Base-by-base conservation (phyloP, 1,284 basidiomycete species). In the Trametes pubescens region DNA sequence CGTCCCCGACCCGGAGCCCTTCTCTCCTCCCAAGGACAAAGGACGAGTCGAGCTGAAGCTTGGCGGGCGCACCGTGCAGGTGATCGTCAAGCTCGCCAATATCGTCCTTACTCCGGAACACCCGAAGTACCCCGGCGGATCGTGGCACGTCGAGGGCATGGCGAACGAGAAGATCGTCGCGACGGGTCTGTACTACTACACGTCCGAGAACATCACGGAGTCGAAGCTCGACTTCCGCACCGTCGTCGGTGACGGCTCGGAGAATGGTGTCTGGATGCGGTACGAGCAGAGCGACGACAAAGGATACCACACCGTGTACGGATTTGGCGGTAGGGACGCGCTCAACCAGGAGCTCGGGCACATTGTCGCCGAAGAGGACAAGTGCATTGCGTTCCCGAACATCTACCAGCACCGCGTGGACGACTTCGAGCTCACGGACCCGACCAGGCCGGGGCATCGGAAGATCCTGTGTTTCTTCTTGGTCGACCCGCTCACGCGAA, bases 41-140 rank as follows among this genome's bases (percentile, higher is more conserved):
- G 51, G 49, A 3, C 48, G 57, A 49, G 24, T 62, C 18, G 37
- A 63, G 8, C 59, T 60, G 43, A 26, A 51, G 18, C 56, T 76
- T 4, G 49, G 57, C 1, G 76, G 74, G 8, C 61, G 62, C 22
- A 74, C 57, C 1, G 57, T 84, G 10, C 84, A 86, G 65, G 73
- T 85, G 10, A 84, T 86, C 59, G 79, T 84, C 55, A 86, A 86
- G 70, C 74, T 86, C 6, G 81, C 82, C 0, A 83, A 81, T 65
- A 83, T 86, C 57, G 72, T 79, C 16, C 69, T 83, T 37, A 82
- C 81, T 0, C 83, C 84, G 0, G 82, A 84, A 44, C 72, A 74
- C 44, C 76, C 78, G 2, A 48, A 61, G 38, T 80, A 77, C 53
- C 37, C 10, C 10, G 78, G 78, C 4, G 76, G 77, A 0, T 64